Conservation (phyloP, 2,329 filamentous ascomycete species). For the Torrubiella hemipterigena region DNA sequence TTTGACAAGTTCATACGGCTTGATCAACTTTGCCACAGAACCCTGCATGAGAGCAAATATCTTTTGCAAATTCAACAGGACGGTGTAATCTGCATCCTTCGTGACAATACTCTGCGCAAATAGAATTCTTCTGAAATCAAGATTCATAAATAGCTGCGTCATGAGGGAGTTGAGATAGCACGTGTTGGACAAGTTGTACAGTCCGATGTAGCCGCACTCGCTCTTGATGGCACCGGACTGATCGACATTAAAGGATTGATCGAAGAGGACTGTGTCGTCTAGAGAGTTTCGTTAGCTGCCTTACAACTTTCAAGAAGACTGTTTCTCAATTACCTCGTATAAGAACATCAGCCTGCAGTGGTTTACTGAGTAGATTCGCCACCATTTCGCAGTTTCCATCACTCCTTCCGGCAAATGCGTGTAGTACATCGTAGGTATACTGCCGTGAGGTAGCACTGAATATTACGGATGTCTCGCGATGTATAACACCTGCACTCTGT, state of each 20-base stretch:
- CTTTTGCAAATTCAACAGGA: constrained; percentile 66
- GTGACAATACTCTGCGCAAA: constrained; percentile 65
- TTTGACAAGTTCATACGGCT: constrained; percentile 59
- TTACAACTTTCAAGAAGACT: too few species aligned
- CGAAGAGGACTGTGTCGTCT: constrained; percentile 45
- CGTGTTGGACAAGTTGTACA: constrained; percentile 89
- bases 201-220: constrained; percentile 69
- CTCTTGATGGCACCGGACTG: constrained; percentile 58
- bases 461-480: too few species aligned
- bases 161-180: constrained; percentile 95
- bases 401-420: too few species aligned
- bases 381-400: too few species aligned
- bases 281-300: constrained; percentile 6
- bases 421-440: too few species aligned
- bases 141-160: constrained; percentile 93
- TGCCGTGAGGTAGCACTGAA: too few species aligned
- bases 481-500: too few species aligned
- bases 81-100: constrained; percentile 39
- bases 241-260: constrained; percentile 51
- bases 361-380: too few species aligned
- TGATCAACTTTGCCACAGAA: constrained; percentile 59
- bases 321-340: too few species aligned
- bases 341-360: too few species aligned
- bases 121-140: constrained; percentile 67
- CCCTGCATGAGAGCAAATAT: constrained; percentile 83